Evolutionary conservation across 495 filamentous ascomycete genomes (phyloP).

Genomic region (Cercophora sp.): DNA sequence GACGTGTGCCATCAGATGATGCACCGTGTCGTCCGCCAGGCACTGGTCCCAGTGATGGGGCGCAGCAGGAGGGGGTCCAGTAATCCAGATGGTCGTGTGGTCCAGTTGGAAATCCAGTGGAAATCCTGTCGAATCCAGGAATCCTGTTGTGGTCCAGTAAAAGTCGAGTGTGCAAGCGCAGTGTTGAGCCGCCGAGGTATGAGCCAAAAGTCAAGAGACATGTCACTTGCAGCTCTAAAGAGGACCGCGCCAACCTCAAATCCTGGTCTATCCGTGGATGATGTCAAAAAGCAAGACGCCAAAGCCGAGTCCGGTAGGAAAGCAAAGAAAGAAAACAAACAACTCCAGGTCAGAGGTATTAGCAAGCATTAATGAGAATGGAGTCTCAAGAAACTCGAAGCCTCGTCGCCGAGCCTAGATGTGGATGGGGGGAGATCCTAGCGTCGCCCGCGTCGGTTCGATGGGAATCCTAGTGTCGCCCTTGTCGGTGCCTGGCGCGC

Average conservation of each 20-base stretch:
- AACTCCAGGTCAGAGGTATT: constrained; percentile 23
- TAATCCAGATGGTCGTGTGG: too few species aligned
- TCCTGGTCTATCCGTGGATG: constrained; percentile 39
- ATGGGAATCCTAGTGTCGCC: constrained; percentile 26
- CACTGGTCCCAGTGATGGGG: constrained; percentile 7
- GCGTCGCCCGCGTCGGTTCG: too few species aligned
- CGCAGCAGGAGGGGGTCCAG: constrained; percentile 13
- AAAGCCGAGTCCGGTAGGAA: constrained; percentile 28
- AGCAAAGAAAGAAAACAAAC: constrained; percentile 12
- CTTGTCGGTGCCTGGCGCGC: constrained; percentile 24
- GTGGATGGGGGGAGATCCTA: constrained; percentile 3
- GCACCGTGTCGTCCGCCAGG: constrained; percentile 9
- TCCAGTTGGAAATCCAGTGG: too few species aligned
- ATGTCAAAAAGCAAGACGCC: constrained; percentile 23
- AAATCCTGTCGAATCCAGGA: too few species aligned
- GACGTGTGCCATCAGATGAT: constrained; percentile 19
- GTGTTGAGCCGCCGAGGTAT: constrained; percentile 14
- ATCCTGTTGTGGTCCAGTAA: too few species aligned
- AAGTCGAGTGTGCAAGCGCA: too few species aligned
- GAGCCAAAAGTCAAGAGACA: constrained; percentile 23
- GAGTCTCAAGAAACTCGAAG: constrained; percentile 15
- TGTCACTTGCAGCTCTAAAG: constrained; percentile 45
- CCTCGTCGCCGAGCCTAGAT: constrained; percentile 8
- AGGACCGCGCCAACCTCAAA: constrained; percentile 30
- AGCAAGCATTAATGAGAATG: constrained; percentile 22